These are phyloP conservation scores for Russula foetens DNA, from an alignment of 768 basidiomycete genomes.

Conservation along the genomic window DNA sequence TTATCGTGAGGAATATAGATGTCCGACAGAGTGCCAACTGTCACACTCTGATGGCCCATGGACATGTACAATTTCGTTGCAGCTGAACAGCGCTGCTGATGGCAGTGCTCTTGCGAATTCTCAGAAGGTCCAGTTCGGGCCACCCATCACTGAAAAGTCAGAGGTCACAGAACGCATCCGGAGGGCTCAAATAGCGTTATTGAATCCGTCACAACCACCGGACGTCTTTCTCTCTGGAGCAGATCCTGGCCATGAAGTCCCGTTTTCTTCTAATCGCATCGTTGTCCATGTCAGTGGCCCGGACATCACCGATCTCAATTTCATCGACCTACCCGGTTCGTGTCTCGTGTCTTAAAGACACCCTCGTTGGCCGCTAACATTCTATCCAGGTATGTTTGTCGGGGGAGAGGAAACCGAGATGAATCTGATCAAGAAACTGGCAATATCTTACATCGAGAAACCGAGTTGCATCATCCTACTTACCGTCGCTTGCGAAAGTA, in stretches of 20 bases:
- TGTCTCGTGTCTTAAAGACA: neutral
- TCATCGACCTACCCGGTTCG: slow-evolving; percentile 35
- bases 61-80: slow-evolving; percentile 29
- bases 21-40: slow-evolving; percentile 32
- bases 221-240: slow-evolving; percentile 33
- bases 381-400: slow-evolving; percentile 46
- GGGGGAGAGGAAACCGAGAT: slow-evolving; percentile 39
- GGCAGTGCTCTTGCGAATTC: slow-evolving; percentile 29
- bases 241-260: slow-evolving; percentile 21
- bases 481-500: slow-evolving; percentile 59
- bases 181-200: slow-evolving; percentile 55
- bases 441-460: slow-evolving; percentile 49
- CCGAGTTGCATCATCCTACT: slow-evolving; percentile 59
- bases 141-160: slow-evolving; percentile 39
- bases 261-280: slow-evolving; percentile 33
- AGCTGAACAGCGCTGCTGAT: slow-evolving; percentile 23
- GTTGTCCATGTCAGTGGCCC: slow-evolving; percentile 33
- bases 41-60: slow-evolving; percentile 25
- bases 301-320: slow-evolving; percentile 34
- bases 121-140: slow-evolving; percentile 23
- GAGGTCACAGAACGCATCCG: slow-evolving; percentile 60
- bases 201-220: slow-evolving; percentile 40
- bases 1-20: slow-evolving; percentile 22
- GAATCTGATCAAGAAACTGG: slow-evolving; percentile 49
- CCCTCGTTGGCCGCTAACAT: neutral